phyloP scores from a whole-genome alignment of 345 rosid genomes.

The Brassica nigra region DNA sequence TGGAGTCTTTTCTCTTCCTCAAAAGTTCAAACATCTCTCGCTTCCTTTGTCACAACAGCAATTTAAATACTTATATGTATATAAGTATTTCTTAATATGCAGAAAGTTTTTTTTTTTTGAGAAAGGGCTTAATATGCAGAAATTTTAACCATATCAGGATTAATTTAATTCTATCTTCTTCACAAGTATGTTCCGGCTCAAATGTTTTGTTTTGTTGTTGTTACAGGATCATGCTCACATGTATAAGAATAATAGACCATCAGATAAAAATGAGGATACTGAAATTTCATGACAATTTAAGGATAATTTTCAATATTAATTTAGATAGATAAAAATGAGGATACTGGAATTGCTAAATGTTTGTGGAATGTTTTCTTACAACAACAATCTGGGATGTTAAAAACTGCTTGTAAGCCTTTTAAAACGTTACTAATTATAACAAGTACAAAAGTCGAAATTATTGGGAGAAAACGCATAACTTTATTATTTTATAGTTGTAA shows the following conservation, averaged over 20 bases:
- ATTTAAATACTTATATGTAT: not conserved
- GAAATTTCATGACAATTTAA: not conserved
- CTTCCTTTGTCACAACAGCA: conserved; percentile 29
- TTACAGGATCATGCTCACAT: not conserved
- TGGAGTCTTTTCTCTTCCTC: conserved; percentile 37
- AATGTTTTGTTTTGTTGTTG: not conserved
- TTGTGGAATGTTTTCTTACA: not conserved
- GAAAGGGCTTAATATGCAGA: not conserved
- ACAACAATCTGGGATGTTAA: not conserved
- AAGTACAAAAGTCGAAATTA: too few relatives aligned
- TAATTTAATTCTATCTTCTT: not conserved
- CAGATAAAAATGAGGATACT: not conserved
- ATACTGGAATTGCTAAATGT: not conserved
- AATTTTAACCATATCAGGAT: conserved; percentile 4
- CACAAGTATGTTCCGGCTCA: not conserved
- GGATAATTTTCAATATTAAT: not conserved
- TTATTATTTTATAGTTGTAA: not conserved
- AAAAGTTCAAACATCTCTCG: conserved; percentile 37
- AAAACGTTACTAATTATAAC: not conserved
- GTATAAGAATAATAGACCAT: not conserved
- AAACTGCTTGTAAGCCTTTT: not conserved
- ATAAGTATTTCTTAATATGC: not conserved
- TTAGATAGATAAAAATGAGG: not conserved
- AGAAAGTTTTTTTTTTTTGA: not conserved
- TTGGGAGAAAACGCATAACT: not conserved